Evolutionary conservation across 2,329 filamentous ascomycete species (phyloP).

Genomic region (Hymenoscyphus occultus): DNA sequence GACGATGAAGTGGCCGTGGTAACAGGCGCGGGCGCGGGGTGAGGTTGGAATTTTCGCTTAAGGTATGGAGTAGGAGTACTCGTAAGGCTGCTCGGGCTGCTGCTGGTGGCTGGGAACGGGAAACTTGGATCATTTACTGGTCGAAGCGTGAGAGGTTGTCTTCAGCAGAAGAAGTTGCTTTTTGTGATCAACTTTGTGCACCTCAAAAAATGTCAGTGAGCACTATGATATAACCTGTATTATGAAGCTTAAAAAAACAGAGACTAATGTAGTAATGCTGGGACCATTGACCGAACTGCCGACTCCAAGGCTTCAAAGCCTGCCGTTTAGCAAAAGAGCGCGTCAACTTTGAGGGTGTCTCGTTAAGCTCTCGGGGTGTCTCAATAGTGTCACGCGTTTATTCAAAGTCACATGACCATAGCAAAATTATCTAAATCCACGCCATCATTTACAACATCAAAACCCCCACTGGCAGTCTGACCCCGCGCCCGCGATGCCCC

Average conservation of each 20-base stretch:
- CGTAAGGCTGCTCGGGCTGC: too few relatives aligned
- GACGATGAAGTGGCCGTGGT: not conserved
- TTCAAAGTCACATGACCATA: not conserved
- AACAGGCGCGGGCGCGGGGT: slow-evolving; percentile 2
- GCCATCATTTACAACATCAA: not conserved
- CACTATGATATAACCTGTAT: too few relatives aligned
- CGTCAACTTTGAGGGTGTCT: not conserved
- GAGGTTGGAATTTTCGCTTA: slow-evolving; percentile 4
- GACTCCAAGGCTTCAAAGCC: too few relatives aligned
- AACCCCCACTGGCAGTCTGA: not conserved
- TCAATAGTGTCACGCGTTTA: too few relatives aligned
- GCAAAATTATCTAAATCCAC: not conserved
- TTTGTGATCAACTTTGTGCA: not conserved
- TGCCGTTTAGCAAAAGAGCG: too few relatives aligned
- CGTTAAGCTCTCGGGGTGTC: not conserved
- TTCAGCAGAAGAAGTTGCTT: not conserved
- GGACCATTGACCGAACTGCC: too few relatives aligned
- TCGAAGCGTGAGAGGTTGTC: not conserved
- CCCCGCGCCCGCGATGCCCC: too few relatives aligned
- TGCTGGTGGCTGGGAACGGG: not conserved
- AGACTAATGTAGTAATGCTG: too few relatives aligned
- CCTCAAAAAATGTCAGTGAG: not conserved
- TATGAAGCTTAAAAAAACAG: too few relatives aligned
- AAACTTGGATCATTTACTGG: not conserved
- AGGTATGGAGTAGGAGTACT: too few relatives aligned